phyloP scores from a whole-genome alignment of 2,329 filamentous ascomycete genomes.

The Ophiostoma piceae region DNA sequence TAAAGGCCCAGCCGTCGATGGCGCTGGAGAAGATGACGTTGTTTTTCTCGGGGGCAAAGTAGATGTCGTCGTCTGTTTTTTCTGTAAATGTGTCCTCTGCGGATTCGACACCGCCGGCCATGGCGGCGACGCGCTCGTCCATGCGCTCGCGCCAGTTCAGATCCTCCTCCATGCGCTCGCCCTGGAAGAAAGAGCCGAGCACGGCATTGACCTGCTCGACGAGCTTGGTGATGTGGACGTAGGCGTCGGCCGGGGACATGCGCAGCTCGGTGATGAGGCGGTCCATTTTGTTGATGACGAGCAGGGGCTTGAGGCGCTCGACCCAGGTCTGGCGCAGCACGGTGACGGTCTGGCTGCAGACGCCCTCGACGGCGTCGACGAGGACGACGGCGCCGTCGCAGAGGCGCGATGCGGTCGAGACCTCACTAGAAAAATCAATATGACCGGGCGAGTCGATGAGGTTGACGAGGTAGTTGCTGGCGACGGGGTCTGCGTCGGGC shows the following conservation, averaged over 20 bases:
- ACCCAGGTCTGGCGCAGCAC: slow-evolving; percentile 92
- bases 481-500: slow-evolving; percentile 61
- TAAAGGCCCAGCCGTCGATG: slow-evolving; percentile 98
- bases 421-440: slow-evolving; percentile 97
- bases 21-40: slow-evolving; percentile 99
- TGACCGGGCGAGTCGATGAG: slow-evolving; percentile 96
- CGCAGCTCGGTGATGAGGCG: slow-evolving; percentile 88
- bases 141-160: slow-evolving; percentile 91
- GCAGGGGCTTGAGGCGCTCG: slow-evolving; percentile 87
- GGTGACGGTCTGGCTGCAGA: slow-evolving; percentile 97
- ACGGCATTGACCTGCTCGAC: slow-evolving; percentile 96
- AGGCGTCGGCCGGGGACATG: slow-evolving; percentile 86
- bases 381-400: slow-evolving; percentile 93
- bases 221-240: slow-evolving; percentile 80
- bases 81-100: slow-evolving; percentile 66
- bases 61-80: slow-evolving; percentile 90
- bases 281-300: slow-evolving; percentile 99
- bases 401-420: slow-evolving; percentile 87
- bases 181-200: slow-evolving; percentile 94
- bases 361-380: slow-evolving; percentile 94
- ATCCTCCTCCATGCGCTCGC: slow-evolving; percentile 97
- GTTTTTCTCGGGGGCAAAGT: slow-evolving; percentile 96
- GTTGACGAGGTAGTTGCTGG: slow-evolving; percentile 92
- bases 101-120: too few relatives aligned
- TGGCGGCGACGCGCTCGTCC: slow-evolving; percentile 73